These are phyloP conservation scores for Heimioporus sp. DNA, from an alignment of 768 basidiomycete genomes.

Conservation along the genomic window DNA sequence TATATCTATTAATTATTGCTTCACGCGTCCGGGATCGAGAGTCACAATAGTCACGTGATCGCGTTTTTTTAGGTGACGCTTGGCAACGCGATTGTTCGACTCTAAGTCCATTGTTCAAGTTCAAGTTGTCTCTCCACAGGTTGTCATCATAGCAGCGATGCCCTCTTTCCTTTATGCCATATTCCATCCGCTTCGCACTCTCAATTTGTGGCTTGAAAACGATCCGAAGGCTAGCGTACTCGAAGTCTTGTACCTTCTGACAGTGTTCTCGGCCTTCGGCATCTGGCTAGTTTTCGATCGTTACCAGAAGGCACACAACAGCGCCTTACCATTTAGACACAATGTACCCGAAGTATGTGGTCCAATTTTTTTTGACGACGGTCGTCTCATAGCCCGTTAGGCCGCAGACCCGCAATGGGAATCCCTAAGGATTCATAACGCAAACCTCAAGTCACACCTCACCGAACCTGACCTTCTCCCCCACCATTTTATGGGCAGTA, in stretches of 20 bases:
- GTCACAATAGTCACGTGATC: conserved; percentile 17
- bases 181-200: conserved; percentile 52
- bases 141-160: conserved; percentile 17
- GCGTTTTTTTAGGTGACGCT: conserved; percentile 5
- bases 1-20: too few relatives aligned
- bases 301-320: conserved; percentile 71
- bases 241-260: conserved; percentile 65
- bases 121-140: conserved; percentile 4
- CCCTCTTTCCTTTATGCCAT: conserved; percentile 35
- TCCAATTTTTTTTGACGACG: neutral
- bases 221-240: conserved; percentile 48
- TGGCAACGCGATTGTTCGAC: conserved; percentile 3
- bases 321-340: conserved; percentile 65
- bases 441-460: conserved; percentile 66
- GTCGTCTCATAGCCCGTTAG: conserved; percentile 33
- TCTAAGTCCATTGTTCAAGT: conserved; percentile 8
- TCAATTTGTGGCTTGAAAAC: conserved; percentile 46
- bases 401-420: conserved; percentile 59
- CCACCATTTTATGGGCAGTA: conserved; percentile 39
- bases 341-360: conserved; percentile 54
- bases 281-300: conserved; percentile 78
- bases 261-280: conserved; percentile 71
- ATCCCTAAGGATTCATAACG: conserved; percentile 50
- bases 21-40: neutral
- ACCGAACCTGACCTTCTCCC: conserved; percentile 54